Percentiles rank a stretch among this genome's conserved stretches.
These are phyloP conservation scores for Orbilia blumenaviensis DNA, from an alignment of 2,329 filamentous ascomycete genomes.

Conservation along the genomic window DNA sequence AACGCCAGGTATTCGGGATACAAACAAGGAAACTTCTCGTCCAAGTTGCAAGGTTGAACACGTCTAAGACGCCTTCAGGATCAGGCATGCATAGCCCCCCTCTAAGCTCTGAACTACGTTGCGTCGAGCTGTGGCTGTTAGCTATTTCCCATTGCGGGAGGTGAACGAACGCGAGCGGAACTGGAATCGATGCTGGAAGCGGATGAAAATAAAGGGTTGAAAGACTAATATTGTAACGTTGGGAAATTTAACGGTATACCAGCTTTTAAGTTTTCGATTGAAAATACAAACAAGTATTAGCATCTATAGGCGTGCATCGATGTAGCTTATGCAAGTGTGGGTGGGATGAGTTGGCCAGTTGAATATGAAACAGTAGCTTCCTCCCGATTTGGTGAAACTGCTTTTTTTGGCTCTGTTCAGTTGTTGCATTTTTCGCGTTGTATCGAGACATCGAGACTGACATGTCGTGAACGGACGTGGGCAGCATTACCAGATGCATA, in stretches of 20 bases:
- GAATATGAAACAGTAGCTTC: constrained; percentile 6
- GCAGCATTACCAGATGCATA: background rate
- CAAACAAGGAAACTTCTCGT: constrained; percentile 29
- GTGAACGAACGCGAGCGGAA: constrained; percentile 26
- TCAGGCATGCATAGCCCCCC: constrained; percentile 43
- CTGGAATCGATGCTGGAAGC: background rate
- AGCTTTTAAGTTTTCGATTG: constrained; percentile 20
- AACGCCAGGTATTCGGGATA: constrained; percentile 27
- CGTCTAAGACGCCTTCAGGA: constrained; percentile 44
- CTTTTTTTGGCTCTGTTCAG: background rate
- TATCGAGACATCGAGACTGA: background rate
- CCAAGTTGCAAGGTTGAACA: constrained; percentile 41
- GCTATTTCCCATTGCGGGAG: constrained; percentile 20
- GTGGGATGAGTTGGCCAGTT: constrained; percentile 42
- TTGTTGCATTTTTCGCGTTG: constrained; percentile 10
- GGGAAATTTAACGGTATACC: constrained; percentile 1
- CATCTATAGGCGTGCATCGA: constrained; percentile 12
- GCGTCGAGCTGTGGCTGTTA: constrained; percentile 1
- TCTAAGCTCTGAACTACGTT: constrained; percentile 11
- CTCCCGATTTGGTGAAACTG: constrained; percentile 6
- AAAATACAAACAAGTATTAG: constrained; percentile 5
- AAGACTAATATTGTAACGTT: constrained; percentile 1
- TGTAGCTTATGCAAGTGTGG: constrained; percentile 33
- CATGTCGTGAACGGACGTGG: no score
- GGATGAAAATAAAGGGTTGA: background rate